Base-by-base conservation (phyloP, 768 basidiomycete species). In the Rhizopogon sp. region DNA sequence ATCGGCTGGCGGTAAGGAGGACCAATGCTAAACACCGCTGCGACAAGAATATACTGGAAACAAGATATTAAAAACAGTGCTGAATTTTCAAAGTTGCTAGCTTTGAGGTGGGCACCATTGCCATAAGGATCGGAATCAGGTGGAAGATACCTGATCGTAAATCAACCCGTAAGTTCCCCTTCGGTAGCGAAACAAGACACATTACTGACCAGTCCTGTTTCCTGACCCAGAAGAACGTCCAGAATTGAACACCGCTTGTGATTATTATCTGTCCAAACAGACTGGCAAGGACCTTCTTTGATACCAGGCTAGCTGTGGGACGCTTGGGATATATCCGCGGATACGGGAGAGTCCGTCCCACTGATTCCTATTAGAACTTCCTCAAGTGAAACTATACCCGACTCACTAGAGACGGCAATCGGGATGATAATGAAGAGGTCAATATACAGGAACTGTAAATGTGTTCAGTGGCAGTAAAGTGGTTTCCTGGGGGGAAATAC, bases 341-440 rank as follows among this genome's bases (percentile, higher is more conserved):
- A 72, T 83, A 98, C 1, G 97, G 93, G 43, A 92, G 77, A 6
- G 97, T 98, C 37, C 96, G 83, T 2, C 93, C 95, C 96, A 99
- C 95, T 98, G 66, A 53, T 0, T 41, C 39, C 7, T 16, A 29
- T 66, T 29, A 43, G 41, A 39, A 43, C n/a, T 11, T 40, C 37
- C 22, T 16, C 40, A 17, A 28, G 14, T 58, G 14, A 49, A 3
- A 52, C 13, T 43, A 52, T 7, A 44, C 29, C 58, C 14, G 10
- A 70, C 94, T 74, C 68, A 98, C 95, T 99, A 42, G 94, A 86
- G 56, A 99, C 87, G 40, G 97, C 97, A 46, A 98, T 81, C 1
- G 97, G 97, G 45, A 98, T 93, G 65, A 98, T 99, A 72, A 99
- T 91, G 72, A 96, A 93, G 37, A 99, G 78, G 70, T 99, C 97